A percentile compares a stretch with the other conserved stretches of the same genome.
phyloP scores from a whole-genome alignment of 2,329 filamentous ascomycete species.

The Erysiphe pulchra region DNA sequence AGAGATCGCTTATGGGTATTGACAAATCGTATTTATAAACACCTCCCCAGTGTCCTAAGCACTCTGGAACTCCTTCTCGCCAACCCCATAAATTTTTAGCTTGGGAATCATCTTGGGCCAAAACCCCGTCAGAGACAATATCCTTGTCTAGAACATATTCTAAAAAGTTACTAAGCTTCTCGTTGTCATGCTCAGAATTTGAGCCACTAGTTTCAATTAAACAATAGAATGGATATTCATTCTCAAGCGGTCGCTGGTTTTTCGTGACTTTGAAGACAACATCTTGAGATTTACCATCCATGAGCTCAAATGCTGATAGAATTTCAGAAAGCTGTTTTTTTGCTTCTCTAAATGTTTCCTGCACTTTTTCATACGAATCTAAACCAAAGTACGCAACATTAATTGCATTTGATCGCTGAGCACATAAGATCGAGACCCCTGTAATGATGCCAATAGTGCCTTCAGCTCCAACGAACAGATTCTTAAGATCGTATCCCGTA shows the following conservation, averaged over 20 bases:
- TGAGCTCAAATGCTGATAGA: constrained; percentile 88
- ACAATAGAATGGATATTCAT: constrained; percentile 80
- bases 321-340: constrained; percentile 85
- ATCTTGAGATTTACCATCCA: constrained; percentile 66
- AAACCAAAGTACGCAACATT: constrained; percentile 92
- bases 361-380: constrained; percentile 71
- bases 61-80: constrained; percentile 81
- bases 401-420: constrained; percentile 61
- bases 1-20: constrained; percentile 70
- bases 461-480: constrained; percentile 86
- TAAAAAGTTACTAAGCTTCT: constrained; percentile 73
- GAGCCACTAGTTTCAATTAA: constrained; percentile 90
- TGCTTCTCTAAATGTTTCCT: constrained; percentile 64
- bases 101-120: constrained; percentile 87
- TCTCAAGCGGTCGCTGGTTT: constrained; percentile 58
- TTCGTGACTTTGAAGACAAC: constrained; percentile 51
- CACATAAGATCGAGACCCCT: constrained; percentile 67
- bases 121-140: constrained; percentile 67
- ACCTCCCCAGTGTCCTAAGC: constrained; percentile 68
- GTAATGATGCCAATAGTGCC: constrained; percentile 91
- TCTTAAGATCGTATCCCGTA: constrained; percentile 92
- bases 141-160: constrained; percentile 77
- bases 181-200: constrained; percentile 77
- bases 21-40: constrained; percentile 98
- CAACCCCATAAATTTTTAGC: constrained; percentile 66